Base-by-base conservation (phyloP, 1,139 yeast genomes). In the Kodamaea sp. region DNA sequence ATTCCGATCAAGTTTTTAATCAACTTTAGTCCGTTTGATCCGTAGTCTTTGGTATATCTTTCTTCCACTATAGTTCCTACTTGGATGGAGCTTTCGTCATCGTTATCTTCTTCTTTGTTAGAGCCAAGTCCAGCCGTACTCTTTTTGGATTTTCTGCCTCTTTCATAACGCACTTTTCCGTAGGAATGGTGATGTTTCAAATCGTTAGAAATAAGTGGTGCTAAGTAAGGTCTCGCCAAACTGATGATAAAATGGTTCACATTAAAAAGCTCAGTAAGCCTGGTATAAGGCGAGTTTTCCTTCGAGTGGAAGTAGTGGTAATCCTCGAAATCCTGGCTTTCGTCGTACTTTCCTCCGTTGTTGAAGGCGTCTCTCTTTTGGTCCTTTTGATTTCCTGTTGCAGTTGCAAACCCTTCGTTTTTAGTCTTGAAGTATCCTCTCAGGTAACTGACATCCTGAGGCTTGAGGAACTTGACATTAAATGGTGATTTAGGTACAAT, bases 241-340 rank as follows among this genome's bases (percentile, higher is more conserved):
- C 96, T 85, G 0, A 89, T 88, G 16, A 92, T 73, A 52, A 88
- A 90, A 57, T 89, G 94, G 59, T 92, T 92, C 15, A 92, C 97
- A 52, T 92, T 92, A 65, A 90, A 92, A 39, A 90, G 70, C 55
- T 92, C 97, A 0, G 97, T 85, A 31, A 92, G 72, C 39, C 96
- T 68, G 0, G 95, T 85, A 56, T 90, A 92, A 0, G 96, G 95
- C 5, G 87, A 79, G 34, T 61, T 63, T 11, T 62, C 62, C 35
- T 57, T 55, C 13, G 53, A 43, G 36, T 57, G 57, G 32, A 46
- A 50, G 22, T 44, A 48, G 30, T 47, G 51, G 13, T 32, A 32
- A 8, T 36, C 35, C 13, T 35, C 30, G 13, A 33, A 9, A 31
- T 35, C 23, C 34, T 43, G 21, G 9, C 21, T 18, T 6, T 18